A percentile compares a stretch with the other conserved stretches of the same genome.
These are phyloP conservation scores for Aspergillus brasiliensis DNA, from an alignment of 2,329 filamentous ascomycete genomes.

Conservation along the genomic window DNA sequence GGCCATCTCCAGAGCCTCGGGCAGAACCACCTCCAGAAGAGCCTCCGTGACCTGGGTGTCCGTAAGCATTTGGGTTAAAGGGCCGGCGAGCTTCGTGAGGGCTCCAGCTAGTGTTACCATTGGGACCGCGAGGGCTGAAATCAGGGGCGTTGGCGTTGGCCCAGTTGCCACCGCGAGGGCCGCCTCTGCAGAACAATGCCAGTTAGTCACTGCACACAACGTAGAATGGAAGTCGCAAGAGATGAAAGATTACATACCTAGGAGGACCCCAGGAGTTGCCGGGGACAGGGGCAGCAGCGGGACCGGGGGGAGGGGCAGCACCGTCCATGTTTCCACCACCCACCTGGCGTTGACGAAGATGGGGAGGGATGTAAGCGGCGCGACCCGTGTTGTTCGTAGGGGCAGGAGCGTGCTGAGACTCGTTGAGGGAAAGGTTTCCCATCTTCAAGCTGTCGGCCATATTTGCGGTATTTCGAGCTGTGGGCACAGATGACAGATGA, in stretches of 20 bases:
- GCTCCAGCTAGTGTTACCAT: conserved; percentile 44
- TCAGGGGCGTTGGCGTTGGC: conserved; percentile 60
- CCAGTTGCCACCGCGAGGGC: conserved; percentile 50
- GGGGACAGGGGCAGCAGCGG: conserved; percentile 27
- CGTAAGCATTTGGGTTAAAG: conserved; percentile 65
- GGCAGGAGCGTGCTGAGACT: conserved; percentile 60
- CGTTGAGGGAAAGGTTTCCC: conserved; percentile 54
- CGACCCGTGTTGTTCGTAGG: conserved; percentile 54
- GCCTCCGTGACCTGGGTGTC: conserved; percentile 54
- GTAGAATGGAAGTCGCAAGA: not conserved
- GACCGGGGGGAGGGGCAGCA: conserved; percentile 29
- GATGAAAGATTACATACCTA: conserved; percentile 33
- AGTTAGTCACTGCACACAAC: conserved; percentile 3
- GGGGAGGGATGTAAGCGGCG: conserved; percentile 67
- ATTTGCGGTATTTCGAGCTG: conserved; percentile 29
- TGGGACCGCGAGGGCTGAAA: conserved; percentile 53
- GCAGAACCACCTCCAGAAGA: conserved; percentile 52
- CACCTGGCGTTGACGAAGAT: conserved; percentile 54
- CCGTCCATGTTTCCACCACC: conserved; percentile 45
- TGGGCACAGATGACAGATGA: conserved; percentile 10
- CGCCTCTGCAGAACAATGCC: conserved; percentile 26
- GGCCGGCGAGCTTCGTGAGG: conserved; percentile 39
- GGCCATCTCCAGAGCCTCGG: conserved; percentile 88
- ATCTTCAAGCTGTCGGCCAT: conserved; percentile 47
- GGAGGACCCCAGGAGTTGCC: conserved; percentile 34